Conservation (phyloP, 768 basidiomycete species). For the Amyloporia xantha region DNA sequence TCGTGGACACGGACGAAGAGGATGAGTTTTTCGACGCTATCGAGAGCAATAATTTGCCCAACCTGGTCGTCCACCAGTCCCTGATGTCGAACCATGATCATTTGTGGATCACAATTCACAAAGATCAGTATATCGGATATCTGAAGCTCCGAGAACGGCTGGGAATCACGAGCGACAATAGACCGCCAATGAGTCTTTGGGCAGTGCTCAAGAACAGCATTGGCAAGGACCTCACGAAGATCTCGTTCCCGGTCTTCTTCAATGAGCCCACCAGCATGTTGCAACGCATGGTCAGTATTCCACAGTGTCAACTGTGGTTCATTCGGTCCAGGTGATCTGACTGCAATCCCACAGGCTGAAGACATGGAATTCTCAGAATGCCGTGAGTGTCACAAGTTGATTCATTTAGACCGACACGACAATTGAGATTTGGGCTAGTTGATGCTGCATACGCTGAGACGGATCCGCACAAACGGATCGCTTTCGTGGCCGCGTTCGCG, state of each 20-base stretch:
- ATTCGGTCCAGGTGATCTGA: no score
- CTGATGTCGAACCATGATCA: conserved; percentile 41
- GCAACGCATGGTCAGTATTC: conserved; percentile 77
- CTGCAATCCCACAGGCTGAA: conserved; percentile 78
- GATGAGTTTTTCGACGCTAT: conserved; percentile 99
- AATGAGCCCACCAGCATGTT: conserved; percentile 96
- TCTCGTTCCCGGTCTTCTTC: conserved; percentile 90
- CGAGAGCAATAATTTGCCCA: conserved; percentile 73
- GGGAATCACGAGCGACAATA: conserved; percentile 61
- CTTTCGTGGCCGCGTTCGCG: conserved; percentile 92
- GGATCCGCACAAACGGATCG: conserved; percentile 77
- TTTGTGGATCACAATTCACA: conserved; percentile 30
- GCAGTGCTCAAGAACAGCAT: conserved; percentile 91
- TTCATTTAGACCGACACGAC: not conserved
- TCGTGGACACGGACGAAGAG: conserved; percentile 64
- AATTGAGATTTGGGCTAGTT: conserved; percentile 35
- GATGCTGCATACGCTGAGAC: conserved; percentile 75
- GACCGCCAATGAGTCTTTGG: conserved; percentile 90
- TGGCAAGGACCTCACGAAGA: conserved; percentile 94
- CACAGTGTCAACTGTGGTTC: no score
- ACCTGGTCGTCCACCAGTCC: conserved; percentile 60
- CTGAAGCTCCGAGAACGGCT: conserved; percentile 50
- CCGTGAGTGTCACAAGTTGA: conserved; percentile 49
- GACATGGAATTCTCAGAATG: conserved; percentile 98
- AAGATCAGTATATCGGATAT: conserved; percentile 62